Percentiles rank a stretch among this genome's conserved stretches.
Evolutionary conservation across 495 filamentous ascomycete genomes (phyloP).

Genomic region (Penicilliopsis zonata): DNA sequence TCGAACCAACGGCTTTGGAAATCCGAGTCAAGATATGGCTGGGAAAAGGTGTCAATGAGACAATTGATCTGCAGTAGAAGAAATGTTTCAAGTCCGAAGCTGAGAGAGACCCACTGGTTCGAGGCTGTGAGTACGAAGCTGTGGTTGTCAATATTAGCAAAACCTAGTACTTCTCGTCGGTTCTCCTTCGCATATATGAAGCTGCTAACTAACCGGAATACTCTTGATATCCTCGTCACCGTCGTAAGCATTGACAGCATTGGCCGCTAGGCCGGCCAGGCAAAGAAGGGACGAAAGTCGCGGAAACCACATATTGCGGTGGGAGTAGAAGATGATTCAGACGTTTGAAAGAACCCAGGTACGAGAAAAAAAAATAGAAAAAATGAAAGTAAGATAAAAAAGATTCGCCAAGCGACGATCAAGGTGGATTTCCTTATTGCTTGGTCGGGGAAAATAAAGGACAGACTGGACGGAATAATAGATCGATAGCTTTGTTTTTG

Average conservation of each 20-base stretch:
- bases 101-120: slow-evolving; percentile 26
- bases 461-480: slow-evolving; percentile 10
- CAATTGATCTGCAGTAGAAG: background rate
- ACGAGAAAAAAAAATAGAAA: background rate
- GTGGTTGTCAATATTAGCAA: slow-evolving; percentile 11
- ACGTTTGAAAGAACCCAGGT: too few species aligned
- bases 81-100: slow-evolving; percentile 1
- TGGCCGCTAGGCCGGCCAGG: slow-evolving; percentile 22
- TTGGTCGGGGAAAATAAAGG: slow-evolving; percentile 5
- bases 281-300: slow-evolving; percentile 27
- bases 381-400: slow-evolving; percentile 5
- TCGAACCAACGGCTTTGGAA: slow-evolving; percentile 99
- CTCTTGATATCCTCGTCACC: slow-evolving; percentile 37
- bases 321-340: background rate
- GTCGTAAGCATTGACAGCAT: slow-evolving; percentile 22
- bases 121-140: slow-evolving; percentile 73
- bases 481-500: too few species aligned
- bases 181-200: background rate
- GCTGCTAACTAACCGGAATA: slow-evolving; percentile 35
- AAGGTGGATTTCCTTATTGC: too few species aligned
- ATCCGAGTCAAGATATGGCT: slow-evolving; percentile 96
- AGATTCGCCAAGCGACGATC: slow-evolving; percentile 2
- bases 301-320: slow-evolving; percentile 23
- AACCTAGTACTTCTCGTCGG: background rate
- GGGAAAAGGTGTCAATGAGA: slow-evolving; percentile 19